These are phyloP conservation scores for Parascedosporium putredinis DNA, from an alignment of 2,329 filamentous ascomycete species.

Conservation along the genomic window DNA sequence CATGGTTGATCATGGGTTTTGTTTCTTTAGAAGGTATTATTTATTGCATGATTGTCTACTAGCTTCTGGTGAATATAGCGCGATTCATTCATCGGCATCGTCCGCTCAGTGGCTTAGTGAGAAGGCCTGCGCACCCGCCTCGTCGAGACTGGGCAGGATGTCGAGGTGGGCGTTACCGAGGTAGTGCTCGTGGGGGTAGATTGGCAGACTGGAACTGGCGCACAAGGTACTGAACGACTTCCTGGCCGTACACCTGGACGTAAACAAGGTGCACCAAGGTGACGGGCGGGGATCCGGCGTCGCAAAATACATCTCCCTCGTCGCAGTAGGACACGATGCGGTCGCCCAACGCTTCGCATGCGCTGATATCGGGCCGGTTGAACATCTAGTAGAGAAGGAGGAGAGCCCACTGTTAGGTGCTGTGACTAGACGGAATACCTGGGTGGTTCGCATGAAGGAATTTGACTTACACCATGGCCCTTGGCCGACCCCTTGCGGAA, in stretches of 20 bases:
- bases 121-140: not conserved
- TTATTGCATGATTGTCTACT: too few relatives aligned
- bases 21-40: too few relatives aligned
- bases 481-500: conserved; percentile 28
- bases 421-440: conserved; percentile 11
- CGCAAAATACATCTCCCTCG: conserved; percentile 30
- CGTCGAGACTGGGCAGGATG: not conserved
- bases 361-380: conserved; percentile 21
- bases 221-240: conserved; percentile 25
- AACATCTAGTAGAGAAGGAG: conserved; percentile 23
- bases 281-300: conserved; percentile 18
- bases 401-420: too few relatives aligned
- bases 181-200: not conserved
- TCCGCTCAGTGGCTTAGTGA: too few relatives aligned
- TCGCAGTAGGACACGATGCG: conserved; percentile 31
- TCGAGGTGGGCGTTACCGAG: not conserved
- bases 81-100: too few relatives aligned
- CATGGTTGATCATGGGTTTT: too few relatives aligned
- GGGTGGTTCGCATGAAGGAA: too few relatives aligned
- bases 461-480: conserved; percentile 27
- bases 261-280: conserved; percentile 24
- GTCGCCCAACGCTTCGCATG: conserved; percentile 24
- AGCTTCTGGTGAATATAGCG: too few relatives aligned
- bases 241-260: conserved; percentile 22
- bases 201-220: conserved; percentile 18